Base-by-base conservation (phyloP, 140 eudicot genomes). In the Flaveria floridana region DNA sequence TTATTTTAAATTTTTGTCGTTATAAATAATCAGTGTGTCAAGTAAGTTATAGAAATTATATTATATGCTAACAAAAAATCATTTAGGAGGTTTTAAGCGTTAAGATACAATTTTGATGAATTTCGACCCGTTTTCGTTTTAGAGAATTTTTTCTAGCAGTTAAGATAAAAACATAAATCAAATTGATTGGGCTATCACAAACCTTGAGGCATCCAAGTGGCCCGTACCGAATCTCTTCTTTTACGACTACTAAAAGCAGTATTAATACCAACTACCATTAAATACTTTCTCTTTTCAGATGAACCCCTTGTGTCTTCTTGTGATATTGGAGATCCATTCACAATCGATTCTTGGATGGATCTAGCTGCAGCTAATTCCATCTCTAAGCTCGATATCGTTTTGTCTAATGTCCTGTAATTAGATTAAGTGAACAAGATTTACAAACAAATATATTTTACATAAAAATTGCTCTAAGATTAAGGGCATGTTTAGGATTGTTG, bases 121-220 rank as follows among this genome's bases (percentile, higher is more conserved):
- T 39, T 23, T 39, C 10, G 1, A 3, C 10, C 7, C 11, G 7
- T 0, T 65, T 15, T 65, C 14, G 23, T 58, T 21, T 58, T 9
- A 48, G 55, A 1, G 16, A 2, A 0, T 6, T 34, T 30, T 64
- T 61, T 61, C 19, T 61, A 10, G 9, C 14, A 6, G 46, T 12
- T 42, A 11, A 12, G 2, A 67, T 44, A 42, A 39, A 39, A 68
- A 68, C 10, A 21, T 68, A 46, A 68, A 14, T 9, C 56, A 11
- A 42, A 67, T 39, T 21, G 11, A 66, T n/a, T 6, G n/a, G 18
- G 13, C 61, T 57, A 28, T 58, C 55, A 42, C 53, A 62, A 77
- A 89, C 97, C 97, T 91, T 90, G 97, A 14, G 97, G 97, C 97
- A 94, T 90, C 99, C 99, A 95, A 13, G 99, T 91, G 52, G 92